A percentile compares a stretch with the other conserved stretches of the same genome.
Conservation (phyloP, 371 early-diverging fungal genomes). For the Sporodiniella umbellata region DNA sequence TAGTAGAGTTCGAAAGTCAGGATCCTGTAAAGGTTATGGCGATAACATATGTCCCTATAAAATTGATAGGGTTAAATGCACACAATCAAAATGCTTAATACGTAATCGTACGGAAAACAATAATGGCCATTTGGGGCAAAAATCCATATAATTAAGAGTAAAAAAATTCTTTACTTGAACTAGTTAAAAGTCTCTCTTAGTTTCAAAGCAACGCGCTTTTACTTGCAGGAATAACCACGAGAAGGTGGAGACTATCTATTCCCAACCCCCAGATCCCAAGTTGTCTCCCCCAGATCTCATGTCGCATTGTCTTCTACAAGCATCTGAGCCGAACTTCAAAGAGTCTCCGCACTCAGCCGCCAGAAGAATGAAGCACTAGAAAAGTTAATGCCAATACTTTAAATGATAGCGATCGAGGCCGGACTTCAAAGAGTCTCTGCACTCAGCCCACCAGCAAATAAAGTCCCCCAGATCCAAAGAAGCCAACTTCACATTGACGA, state of each 20-base stretch:
- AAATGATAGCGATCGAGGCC: constrained; percentile 5
- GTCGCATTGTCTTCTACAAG: not conserved
- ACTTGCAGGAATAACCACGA: constrained; percentile 11
- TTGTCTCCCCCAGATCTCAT: constrained; percentile 2
- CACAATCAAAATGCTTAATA: not conserved
- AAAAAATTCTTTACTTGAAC: not conserved
- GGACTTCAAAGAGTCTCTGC: constrained; percentile 5
- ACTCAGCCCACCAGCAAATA: not conserved
- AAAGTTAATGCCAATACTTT: constrained; percentile 1
- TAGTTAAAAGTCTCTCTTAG: constrained; percentile 10
- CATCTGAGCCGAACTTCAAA: not conserved
- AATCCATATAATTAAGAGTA: not conserved
- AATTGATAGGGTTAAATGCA: constrained; percentile 1
- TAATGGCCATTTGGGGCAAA: constrained; percentile 1
- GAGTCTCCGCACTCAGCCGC: constrained; percentile 5
- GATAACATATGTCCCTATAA: not conserved
- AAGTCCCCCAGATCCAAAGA: constrained; percentile 4
- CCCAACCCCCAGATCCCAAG: constrained; percentile 11
- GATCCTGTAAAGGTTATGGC: not conserved
- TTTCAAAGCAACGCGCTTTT: constrained; percentile 7
- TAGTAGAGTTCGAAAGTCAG: not conserved
- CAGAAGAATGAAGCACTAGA: not conserved
- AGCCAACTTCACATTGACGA: not conserved
- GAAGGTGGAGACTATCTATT: constrained; percentile 10
- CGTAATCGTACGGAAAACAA: not conserved